Base-by-base conservation (phyloP, 73 alveolate species). In the Paramecium sonneborni region DNA sequence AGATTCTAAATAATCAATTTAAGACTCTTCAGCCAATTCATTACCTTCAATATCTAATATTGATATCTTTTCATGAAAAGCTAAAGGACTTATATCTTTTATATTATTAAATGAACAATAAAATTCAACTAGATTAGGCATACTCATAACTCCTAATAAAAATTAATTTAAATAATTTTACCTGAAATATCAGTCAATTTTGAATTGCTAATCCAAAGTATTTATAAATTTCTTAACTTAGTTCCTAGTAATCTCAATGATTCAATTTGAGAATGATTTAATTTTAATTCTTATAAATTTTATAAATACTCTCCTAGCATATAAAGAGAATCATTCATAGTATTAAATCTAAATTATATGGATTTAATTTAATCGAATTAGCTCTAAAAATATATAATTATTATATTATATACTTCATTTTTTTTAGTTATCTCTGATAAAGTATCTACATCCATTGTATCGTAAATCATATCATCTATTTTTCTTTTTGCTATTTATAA, bases 21-120 rank as follows among this genome's bases (percentile, higher is more conserved):
- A 9, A 15, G 21, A 30, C 24, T 79, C 90, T 3, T 79, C 90
- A 23, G 76, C 37, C 6, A 79, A 39, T 41, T 79, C 90, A 79
- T 79, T 79, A 20, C 76, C 90, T 46, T 79, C 90, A 79, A 79
- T 79, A 44, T 79, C 90, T 28, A 79, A 79, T 41, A 79, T 79
- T 23, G 72, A 32, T 46, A 79, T 30, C 8, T 79, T 79, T 79
- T 79, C 90, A 43, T 79, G 90, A 79, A 79, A 79, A 0, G 90
- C 90, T 24, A 79, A 46, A 0, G 90, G 76, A 79, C 90, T 79
- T 20, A 79, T 41, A 21, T 79, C 90, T 24, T 79, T 79, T 8
- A 79, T 79, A 79, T 79, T 79, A 46, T 79, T 79, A 43, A 79
- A 79, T 11, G 76, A 43, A 11, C 76, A 38, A 44, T 79, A 79